Evolutionary conservation across 805 yeast genomes (phyloP).

Genomic region (Schizosaccharomyces pombe): DNA sequence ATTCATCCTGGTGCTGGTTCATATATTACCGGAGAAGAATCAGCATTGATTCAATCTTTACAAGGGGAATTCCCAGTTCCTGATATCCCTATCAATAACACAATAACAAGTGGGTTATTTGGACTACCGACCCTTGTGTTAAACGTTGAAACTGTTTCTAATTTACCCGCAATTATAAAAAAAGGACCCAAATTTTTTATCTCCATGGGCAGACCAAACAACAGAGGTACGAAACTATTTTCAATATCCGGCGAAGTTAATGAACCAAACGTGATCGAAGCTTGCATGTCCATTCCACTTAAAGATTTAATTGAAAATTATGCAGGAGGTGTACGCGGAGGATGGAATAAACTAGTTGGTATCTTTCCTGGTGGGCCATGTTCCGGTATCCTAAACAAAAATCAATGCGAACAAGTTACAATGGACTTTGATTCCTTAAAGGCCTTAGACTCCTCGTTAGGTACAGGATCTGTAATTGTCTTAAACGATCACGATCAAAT

Average conservation of each 20-base stretch:
- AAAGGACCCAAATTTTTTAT: constrained; percentile 80
- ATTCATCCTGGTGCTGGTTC: constrained; percentile 90
- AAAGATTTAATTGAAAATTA: constrained; percentile 64
- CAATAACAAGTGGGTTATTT: constrained; percentile 77
- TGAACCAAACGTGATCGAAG: constrained; percentile 82
- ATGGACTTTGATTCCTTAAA: constrained; percentile 78
- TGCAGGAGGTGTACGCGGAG: constrained; percentile 79
- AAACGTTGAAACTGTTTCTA: constrained; percentile 77
- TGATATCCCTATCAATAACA: constrained; percentile 83
- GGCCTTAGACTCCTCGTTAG: constrained; percentile 70
- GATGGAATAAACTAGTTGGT: constrained; percentile 77
- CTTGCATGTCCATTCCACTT: constrained; percentile 78
- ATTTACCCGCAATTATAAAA: constrained; percentile 70
- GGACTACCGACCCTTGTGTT: constrained; percentile 84
- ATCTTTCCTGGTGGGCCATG: constrained; percentile 83
- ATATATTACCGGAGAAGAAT: constrained; percentile 79
- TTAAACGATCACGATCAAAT: constrained; percentile 73
- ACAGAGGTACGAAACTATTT: constrained; percentile 59
- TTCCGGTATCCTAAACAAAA: constrained; percentile 56
- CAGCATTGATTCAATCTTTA: constrained; percentile 65
- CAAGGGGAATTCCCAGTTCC: constrained; percentile 92
- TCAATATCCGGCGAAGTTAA: constrained; percentile 81
- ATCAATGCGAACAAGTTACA: constrained; percentile 38
- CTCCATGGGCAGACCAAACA: constrained; percentile 63
- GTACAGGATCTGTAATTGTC: constrained; percentile 83